Conservation (phyloP, 352 stramenopile genomes). For the Phytophthora foliorum region DNA sequence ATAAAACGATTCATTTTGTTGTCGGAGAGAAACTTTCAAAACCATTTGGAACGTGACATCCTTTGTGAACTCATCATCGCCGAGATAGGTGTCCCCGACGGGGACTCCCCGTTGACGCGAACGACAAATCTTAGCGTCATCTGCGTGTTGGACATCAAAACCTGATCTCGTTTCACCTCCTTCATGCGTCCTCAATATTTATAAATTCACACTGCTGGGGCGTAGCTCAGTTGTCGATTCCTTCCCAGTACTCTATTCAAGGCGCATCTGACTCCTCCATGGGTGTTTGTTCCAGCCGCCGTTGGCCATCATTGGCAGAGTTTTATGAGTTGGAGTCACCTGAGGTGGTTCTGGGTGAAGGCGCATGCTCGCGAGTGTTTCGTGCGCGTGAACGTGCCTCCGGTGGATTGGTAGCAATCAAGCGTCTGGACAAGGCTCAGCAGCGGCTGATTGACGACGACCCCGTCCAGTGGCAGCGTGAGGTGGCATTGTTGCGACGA, state of each 20-base stretch:
- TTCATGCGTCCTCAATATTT: conserved; percentile 15
- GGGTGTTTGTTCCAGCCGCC: conserved; percentile 57
- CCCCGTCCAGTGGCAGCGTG: conserved; percentile 52
- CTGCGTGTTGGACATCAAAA: background rate
- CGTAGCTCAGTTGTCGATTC: background rate
- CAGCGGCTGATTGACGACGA: conserved; percentile 10
- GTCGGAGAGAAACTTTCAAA: no score
- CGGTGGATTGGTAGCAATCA: conserved; percentile 57
- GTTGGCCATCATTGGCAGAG: conserved; percentile 35
- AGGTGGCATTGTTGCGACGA: conserved; percentile 59
- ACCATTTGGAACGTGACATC: no score
- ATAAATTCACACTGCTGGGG: background rate
- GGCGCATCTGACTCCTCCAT: conserved; percentile 25
- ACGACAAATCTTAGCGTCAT: no score
- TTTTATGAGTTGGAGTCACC: conserved; percentile 55
- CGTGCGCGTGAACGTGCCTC: conserved; percentile 44
- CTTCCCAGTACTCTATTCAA: background rate
- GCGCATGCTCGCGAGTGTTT: conserved; percentile 64
- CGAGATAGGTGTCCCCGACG: no score
- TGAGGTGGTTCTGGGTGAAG: conserved; percentile 57
- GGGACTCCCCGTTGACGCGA: no score
- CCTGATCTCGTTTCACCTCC: background rate
- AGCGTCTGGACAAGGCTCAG: conserved; percentile 65
- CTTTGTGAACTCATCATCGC: background rate
- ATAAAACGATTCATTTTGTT: no score